A percentile compares a stretch with the other conserved stretches of the same genome.
Evolutionary conservation across 345 rosid species (phyloP).

Genomic region (Moringa oleifera): DNA sequence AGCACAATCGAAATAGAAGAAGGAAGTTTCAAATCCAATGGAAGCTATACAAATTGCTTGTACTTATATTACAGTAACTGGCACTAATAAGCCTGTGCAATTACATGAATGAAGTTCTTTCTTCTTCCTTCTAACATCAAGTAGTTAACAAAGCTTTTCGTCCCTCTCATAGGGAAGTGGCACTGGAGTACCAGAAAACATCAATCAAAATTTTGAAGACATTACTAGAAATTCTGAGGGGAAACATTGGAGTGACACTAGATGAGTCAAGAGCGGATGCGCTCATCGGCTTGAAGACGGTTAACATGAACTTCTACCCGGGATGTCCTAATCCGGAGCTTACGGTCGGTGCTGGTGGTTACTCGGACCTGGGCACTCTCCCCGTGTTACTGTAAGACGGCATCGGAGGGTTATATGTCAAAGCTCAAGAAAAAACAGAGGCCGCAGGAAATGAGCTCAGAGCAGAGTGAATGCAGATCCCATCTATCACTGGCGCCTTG

Average conservation of each 20-base stretch:
- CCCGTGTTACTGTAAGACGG: constrained; percentile 57
- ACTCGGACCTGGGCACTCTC: constrained; percentile 55
- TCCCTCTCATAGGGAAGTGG: constrained; percentile 29
- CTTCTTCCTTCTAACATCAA: too few species aligned
- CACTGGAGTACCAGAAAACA: constrained; percentile 38
- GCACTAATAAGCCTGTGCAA: too few species aligned
- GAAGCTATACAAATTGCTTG: too few species aligned
- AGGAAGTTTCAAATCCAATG: too few species aligned
- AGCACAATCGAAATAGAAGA: too few species aligned
- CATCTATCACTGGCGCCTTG: constrained; percentile 30
- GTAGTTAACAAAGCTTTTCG: too few species aligned
- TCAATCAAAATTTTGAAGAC: constrained; percentile 38
- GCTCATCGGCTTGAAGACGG: constrained; percentile 35
- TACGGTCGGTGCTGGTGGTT: constrained; percentile 57
- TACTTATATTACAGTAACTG: too few species aligned
- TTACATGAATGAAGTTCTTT: too few species aligned
- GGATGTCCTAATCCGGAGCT: constrained; percentile 54
- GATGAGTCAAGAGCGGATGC: constrained; percentile 34
- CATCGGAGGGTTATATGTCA: constrained; percentile 60
- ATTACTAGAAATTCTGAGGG: constrained; percentile 32
- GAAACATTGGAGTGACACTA: constrained; percentile 31
- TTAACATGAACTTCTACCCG: constrained; percentile 63
- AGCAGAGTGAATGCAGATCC: constrained; percentile 36
- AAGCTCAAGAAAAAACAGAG: constrained; percentile 23
- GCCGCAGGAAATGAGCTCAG: constrained; percentile 5